phyloP scores from a whole-genome alignment of 2,329 filamentous ascomycete species.

The Aspergillaceae sp. region DNA sequence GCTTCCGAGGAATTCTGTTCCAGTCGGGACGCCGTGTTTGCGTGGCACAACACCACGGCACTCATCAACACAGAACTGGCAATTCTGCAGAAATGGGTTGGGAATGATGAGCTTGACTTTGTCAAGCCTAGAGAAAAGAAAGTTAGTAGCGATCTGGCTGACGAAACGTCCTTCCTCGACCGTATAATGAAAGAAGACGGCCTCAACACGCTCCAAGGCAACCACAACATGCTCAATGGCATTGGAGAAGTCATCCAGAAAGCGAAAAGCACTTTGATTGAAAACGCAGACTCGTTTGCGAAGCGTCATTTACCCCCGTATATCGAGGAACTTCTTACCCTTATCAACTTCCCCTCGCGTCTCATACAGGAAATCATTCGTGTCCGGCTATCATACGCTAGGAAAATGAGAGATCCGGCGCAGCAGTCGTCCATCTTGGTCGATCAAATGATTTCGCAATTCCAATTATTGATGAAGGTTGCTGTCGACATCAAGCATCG shows the following conservation, averaged over 20 bases:
- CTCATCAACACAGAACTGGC: slow-evolving; percentile 91
- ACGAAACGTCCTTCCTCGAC: slow-evolving; percentile 91
- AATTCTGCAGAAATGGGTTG: slow-evolving; percentile 91
- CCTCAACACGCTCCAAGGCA: slow-evolving; percentile 77
- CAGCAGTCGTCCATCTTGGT: slow-evolving; percentile 90
- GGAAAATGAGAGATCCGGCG: slow-evolving; percentile 89
- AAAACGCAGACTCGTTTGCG: slow-evolving; percentile 74
- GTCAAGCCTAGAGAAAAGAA: slow-evolving; percentile 63
- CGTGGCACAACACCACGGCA: slow-evolving; percentile 95
- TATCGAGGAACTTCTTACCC: slow-evolving; percentile 87
- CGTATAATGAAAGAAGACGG: slow-evolving; percentile 92
- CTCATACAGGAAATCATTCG: slow-evolving; percentile 95
- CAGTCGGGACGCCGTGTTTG: slow-evolving; percentile 78
- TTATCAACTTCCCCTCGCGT: slow-evolving; percentile 95
- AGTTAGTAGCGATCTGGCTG: slow-evolving; percentile 62
- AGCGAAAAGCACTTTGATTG: slow-evolving; percentile 82
- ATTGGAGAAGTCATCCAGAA: slow-evolving; percentile 84
- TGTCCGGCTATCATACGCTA: slow-evolving; percentile 81
- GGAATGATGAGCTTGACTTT: slow-evolving; percentile 91
- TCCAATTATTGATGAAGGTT: slow-evolving; percentile 83
- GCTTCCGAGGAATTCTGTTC: slow-evolving; percentile 69
- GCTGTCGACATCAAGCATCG: slow-evolving; percentile 88
- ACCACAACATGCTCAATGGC: slow-evolving; percentile 71
- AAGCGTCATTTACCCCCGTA: slow-evolving; percentile 89
- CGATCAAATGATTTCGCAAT: slow-evolving; percentile 95